Percentiles rank a stretch among this genome's conserved stretches.
phyloP scores from a whole-genome alignment of 2,329 filamentous ascomycete genomes.

The Triangularia verruculosa region DNA sequence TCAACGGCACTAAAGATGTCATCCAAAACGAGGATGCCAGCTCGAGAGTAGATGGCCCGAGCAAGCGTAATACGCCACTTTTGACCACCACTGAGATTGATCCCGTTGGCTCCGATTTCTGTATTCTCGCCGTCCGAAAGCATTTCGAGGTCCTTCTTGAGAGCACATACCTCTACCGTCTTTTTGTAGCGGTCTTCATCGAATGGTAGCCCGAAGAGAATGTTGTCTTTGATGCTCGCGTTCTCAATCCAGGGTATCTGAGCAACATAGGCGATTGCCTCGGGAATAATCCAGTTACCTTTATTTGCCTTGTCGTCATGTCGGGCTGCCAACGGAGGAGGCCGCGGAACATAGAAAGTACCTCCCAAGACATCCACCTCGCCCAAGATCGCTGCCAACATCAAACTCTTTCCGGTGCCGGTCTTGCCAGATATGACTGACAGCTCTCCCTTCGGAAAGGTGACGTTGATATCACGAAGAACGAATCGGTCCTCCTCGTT shows the following conservation, averaged over 20 bases:
- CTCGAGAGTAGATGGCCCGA: conserved; percentile 74
- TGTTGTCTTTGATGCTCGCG: conserved; percentile 73
- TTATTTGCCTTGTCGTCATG: conserved; percentile 61
- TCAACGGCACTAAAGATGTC: conserved; percentile 84
- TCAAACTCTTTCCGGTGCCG: conserved; percentile 72
- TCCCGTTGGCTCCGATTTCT: conserved; percentile 79
- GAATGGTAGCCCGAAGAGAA: conserved; percentile 71
- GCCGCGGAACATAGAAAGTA: conserved; percentile 52
- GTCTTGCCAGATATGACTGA: conserved; percentile 76
- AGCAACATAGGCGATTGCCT: conserved; percentile 69
- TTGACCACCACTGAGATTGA: conserved; percentile 81
- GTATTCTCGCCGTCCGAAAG: conserved; percentile 74
- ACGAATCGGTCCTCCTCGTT: conserved; percentile 60
- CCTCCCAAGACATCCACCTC: conserved; percentile 69
- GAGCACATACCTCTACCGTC: conserved; percentile 68
- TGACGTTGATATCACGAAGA: conserved; percentile 60
- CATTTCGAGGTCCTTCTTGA: conserved; percentile 74
- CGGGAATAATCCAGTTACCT: conserved; percentile 66
- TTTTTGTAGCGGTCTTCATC: conserved; percentile 67
- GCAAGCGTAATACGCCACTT: conserved; percentile 80
- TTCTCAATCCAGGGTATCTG: conserved; percentile 88
- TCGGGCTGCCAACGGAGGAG: conserved; percentile 51
- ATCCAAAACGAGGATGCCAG: conserved; percentile 73
- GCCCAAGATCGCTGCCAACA: conserved; percentile 71
- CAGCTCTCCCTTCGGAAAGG: conserved; percentile 66